Evolutionary conservation across 768 basidiomycete genomes (phyloP), one percentile per base, ranked within the genome.

Genomic region (Omphalotus guepiniiformis): DNA sequence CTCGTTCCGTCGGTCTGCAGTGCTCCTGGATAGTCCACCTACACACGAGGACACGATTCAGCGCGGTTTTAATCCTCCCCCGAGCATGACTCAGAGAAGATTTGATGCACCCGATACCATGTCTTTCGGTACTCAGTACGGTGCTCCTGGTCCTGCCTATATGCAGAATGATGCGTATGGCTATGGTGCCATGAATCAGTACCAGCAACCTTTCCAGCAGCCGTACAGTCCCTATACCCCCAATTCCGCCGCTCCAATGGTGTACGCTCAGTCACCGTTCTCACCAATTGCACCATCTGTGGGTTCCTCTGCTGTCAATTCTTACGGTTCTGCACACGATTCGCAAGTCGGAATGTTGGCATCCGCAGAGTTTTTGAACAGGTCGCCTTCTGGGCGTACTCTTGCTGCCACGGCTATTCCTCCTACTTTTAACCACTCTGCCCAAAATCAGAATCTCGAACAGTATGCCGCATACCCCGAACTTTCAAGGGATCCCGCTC

Each of bases 1-100:
- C 36, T 74, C 74, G 8, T 85, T 85, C 72, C 76, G 78, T 42
- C 79, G 82, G 43, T 87, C 85, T 12, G 78, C 76, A n/a, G 58
- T 81, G 13, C 61, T 85, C 19, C 65, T 81, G 19, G 68, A 79
- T 39, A 83, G 84, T 53, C 72, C 75, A n/a, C 67, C 65, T 22
- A 66, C 67, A 4, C 68, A 67, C 37, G 65, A 69, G 37, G 70
- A 70, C 47, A 66, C 61, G 37, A 58, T 67, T 45, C 64, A 65
- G 18, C 64, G 63, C 23, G 70, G 74, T 0, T 73, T 64, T 56
- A 78, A 77, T 49, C 79, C 82, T 15, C 34, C 48, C 1, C 83
- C 83, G n/a, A 70, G 74, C 23, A 84, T 84, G 83, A 72, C 79
- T 42, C 76, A 85, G 55, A 69, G 69, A 38, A 75, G 73, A 52